These are phyloP conservation scores for Rhynchospora tenuis DNA, from an alignment of 176 grass and related monocot species.

Conservation along the genomic window DNA sequence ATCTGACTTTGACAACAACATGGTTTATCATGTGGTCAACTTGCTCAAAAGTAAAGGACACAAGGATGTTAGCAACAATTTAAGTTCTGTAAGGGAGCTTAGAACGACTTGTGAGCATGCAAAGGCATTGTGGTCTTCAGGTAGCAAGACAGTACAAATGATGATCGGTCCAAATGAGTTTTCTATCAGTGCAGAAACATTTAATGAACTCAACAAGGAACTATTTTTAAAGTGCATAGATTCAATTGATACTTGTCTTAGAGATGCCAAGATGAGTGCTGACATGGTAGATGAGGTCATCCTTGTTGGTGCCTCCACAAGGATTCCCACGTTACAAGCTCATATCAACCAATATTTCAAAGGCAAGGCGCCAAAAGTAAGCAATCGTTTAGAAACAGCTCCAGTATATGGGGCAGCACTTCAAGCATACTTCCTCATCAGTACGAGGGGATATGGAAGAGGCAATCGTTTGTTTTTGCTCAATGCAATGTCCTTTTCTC, in stretches of 20 bases:
- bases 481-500: background rate
- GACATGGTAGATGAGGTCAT: constrained; percentile 16
- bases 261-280: constrained; percentile 23
- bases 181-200: constrained; percentile 16
- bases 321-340: background rate
- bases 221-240: constrained; percentile 34
- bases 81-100: constrained; percentile 10
- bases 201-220: constrained; percentile 31
- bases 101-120: constrained; percentile 25
- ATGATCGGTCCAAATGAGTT: constrained; percentile 7
- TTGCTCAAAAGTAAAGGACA: background rate
- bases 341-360: background rate
- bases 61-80: constrained; percentile 17
- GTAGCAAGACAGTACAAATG: constrained; percentile 1
- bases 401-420: background rate
- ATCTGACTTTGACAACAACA: constrained; percentile 24
- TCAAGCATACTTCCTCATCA: background rate
- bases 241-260: constrained; percentile 24
- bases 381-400: background rate
- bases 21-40: background rate
- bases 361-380: background rate
- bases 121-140: constrained; percentile 23
- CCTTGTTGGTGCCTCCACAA: constrained; percentile 5
- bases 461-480: background rate
- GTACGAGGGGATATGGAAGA: background rate